Percentiles rank a stretch among this genome's conserved stretches.
These are phyloP conservation scores for Botrytis medusae DNA, from an alignment of 2,329 filamentous ascomycete genomes.

Conservation along the genomic window DNA sequence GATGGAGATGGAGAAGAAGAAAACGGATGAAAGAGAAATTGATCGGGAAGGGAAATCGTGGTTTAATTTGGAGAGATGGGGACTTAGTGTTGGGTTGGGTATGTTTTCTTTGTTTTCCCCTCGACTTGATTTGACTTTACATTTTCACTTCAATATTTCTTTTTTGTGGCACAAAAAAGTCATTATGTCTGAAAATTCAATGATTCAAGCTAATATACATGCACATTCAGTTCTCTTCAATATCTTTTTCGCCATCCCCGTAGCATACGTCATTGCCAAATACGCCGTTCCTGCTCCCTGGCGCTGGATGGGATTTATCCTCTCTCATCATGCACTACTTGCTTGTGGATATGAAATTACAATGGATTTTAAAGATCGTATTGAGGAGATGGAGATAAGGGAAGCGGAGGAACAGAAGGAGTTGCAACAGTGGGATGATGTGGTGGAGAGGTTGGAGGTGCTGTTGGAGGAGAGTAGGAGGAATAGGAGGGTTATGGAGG, in stretches of 20 bases:
- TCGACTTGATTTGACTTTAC: too few species aligned
- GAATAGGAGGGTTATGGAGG: background rate
- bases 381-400: slow-evolving; percentile 10
- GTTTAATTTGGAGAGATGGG: background rate
- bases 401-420: slow-evolving; percentile 20
- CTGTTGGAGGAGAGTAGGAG: background rate
- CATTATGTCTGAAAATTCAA: background rate
- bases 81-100: background rate
- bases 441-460: slow-evolving; percentile 18
- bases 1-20: background rate
- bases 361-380: slow-evolving; percentile 2
- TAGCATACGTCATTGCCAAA: slow-evolving; percentile 21
- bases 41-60: background rate
- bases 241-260: slow-evolving; percentile 24
- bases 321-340: slow-evolving; percentile 1
- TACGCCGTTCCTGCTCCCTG: background rate
- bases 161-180: too few species aligned
- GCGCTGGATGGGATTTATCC: background rate
- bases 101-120: background rate
- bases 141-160: background rate
- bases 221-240: slow-evolving; percentile 23
- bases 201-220: background rate
- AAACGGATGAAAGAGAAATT: too few species aligned
- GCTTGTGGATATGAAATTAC: background rate
- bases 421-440: slow-evolving; percentile 23